Evolutionary conservation across 352 stramenopile genomes (phyloP), one percentile per base, ranked within the genome.

Genomic region (Globisporangium ultimum): DNA sequence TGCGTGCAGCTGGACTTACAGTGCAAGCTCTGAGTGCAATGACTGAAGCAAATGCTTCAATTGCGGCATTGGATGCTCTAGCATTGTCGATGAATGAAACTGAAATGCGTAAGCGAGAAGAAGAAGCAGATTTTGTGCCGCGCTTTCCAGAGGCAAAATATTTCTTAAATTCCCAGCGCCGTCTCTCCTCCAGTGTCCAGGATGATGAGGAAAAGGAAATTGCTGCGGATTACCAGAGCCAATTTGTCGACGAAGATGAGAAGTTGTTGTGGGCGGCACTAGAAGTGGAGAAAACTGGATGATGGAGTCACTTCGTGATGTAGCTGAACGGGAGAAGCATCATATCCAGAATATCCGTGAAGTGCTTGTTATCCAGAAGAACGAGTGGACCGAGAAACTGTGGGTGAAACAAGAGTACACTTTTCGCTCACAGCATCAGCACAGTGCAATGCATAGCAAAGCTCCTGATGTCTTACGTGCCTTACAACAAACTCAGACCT

Each of bases 251-350:
- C 20, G 74, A 80, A 0, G 64, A 67, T 32, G 79, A 89, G 38
- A 70, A 72, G 2, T 71, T 88, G 3, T 52, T 93, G 18, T 89
- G 76, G 74, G 86, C 86, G 48, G 82, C 80, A 11, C 69, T 91
- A 1, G 81, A 93, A 67, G 86, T 95, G 0, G 86, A 64, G 84
- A 93, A 42, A 91, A 89, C 38, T 67, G 83, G 1, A 88, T 92
- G 78, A 41, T 85, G 21, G 82, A 87, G 20, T 76, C 68, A 4
- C 50, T 92, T 3, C 74, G 73, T 18, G 73, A 89, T 15, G 68
- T 88, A 1, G 60, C 55, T 0, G 60, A 40, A 24, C 73, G 76
- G 13, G 79, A 89, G 50, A 64, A 55, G 0, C 57, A 83, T 52
- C 70, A 75, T 7, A 61, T 67, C 12, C 41, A 61, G 21, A 74